phyloP scores from a whole-genome alignment of 495 filamentous ascomycete species.

The Xylaria nigripes region DNA sequence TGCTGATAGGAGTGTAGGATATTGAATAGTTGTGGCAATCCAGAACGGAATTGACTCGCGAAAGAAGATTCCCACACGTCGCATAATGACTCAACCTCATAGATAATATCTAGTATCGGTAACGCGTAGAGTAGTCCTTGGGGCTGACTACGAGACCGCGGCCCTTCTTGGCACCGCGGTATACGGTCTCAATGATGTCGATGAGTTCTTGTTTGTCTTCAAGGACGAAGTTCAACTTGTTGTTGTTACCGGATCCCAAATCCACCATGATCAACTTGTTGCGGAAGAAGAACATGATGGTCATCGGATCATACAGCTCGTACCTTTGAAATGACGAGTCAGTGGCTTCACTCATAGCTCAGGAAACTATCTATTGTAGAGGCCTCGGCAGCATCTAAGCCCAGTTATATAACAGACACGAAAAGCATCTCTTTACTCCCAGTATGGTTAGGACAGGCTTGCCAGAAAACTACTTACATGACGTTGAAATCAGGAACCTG shows the following conservation, averaged over 20 bases:
- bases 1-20: not conserved
- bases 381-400: no score
- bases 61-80: not conserved
- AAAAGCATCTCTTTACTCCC: no score
- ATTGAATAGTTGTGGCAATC: not conserved
- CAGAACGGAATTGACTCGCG: not conserved
- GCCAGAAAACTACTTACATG: conserved; percentile 63
- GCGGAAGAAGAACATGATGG: conserved; percentile 88
- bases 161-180: conserved; percentile 94
- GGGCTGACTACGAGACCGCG: conserved; percentile 92
- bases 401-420: no score
- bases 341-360: not conserved
- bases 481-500: conserved; percentile 90
- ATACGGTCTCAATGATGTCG: conserved; percentile 97
- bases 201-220: conserved; percentile 99
- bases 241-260: conserved; percentile 97
- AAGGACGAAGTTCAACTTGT: conserved; percentile 84
- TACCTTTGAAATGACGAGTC: conserved; percentile 10
- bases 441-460: no score
- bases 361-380: not conserved
- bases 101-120: conserved; percentile 53
- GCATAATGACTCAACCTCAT: not conserved
- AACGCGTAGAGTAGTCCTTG: conserved; percentile 84
- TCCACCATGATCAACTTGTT: conserved; percentile 99
- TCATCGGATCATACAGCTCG: conserved; percentile 64